Percentiles rank a stretch among this genome's conserved stretches.
phyloP scores from a whole-genome alignment of 2,329 filamentous ascomycete genomes.

The Cladosporium sp. region DNA sequence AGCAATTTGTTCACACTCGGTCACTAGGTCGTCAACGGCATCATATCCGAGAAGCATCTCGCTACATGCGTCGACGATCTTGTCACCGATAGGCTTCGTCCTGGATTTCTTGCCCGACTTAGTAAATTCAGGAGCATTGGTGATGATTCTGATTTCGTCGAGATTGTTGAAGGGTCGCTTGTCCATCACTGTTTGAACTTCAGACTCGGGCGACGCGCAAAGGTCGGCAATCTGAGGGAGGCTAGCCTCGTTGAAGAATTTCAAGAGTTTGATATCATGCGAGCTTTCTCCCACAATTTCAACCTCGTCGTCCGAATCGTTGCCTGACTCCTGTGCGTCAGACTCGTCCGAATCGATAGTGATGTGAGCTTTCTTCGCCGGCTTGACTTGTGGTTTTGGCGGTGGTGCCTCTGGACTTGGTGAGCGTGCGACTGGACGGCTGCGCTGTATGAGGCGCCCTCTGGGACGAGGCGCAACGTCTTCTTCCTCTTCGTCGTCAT shows the following conservation, averaged over 20 bases:
- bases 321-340: constrained; percentile 38
- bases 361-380: constrained; percentile 31
- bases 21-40: constrained; percentile 77
- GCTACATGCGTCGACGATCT: constrained; percentile 61
- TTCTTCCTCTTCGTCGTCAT: constrained; percentile 26
- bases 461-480: constrained; percentile 4
- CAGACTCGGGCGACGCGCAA: constrained; percentile 66
- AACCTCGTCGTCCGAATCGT: constrained; percentile 25
- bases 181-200: constrained; percentile 65
- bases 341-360: constrained; percentile 32
- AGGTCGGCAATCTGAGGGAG: constrained; percentile 75
- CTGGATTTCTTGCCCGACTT: constrained; percentile 51
- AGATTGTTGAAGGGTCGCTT: constrained; percentile 70
- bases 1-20: constrained; percentile 69
- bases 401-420: constrained; percentile 20
- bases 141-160: constrained; percentile 61
- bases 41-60: constrained; percentile 77
- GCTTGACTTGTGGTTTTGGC: constrained; percentile 18
- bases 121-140: constrained; percentile 40
- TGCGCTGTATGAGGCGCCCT: constrained; percentile 9
- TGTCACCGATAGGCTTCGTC: constrained; percentile 56
- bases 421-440: constrained; percentile 6
- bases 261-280: constrained; percentile 57
- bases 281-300: constrained; percentile 27
- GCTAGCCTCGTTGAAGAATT: constrained; percentile 78